phyloP scores from a whole-genome alignment of 1,284 basidiomycete genomes.

The Caloboletus firmus region DNA sequence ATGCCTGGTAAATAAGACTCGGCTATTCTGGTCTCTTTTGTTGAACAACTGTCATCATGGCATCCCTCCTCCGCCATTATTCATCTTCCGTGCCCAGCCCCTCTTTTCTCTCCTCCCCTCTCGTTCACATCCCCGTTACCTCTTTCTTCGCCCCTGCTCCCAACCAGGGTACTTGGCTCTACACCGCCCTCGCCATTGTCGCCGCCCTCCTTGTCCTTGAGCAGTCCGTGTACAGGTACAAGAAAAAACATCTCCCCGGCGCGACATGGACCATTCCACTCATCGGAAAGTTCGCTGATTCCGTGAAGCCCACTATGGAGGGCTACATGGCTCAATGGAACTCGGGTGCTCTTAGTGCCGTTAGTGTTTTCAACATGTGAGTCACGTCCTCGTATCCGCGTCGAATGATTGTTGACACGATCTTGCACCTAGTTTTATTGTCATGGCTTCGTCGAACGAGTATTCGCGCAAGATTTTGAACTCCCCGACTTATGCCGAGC shows the following conservation, averaged over 20 bases:
- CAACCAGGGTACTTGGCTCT: conserved; percentile 54
- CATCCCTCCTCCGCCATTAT: conserved; percentile 35
- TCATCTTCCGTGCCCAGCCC: conserved; percentile 43
- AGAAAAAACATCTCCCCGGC: conserved; percentile 87
- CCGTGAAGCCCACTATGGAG: conserved; percentile 84
- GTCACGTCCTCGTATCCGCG: conserved; percentile 32
- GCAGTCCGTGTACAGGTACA: conserved; percentile 83
- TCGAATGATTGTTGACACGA: conserved; percentile 10
- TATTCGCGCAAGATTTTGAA: conserved; percentile 92
- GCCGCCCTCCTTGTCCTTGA: conserved; percentile 70
- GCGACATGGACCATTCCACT: conserved; percentile 90
- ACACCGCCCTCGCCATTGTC: conserved; percentile 63
- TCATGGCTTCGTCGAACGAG: conserved; percentile 92
- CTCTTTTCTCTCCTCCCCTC: conserved; percentile 37
- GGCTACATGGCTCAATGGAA: conserved; percentile 90
- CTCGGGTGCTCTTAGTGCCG: conserved; percentile 77
- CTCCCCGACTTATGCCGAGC: conserved; percentile 86
- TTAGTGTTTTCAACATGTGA: conserved; percentile 96
- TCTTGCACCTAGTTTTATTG: conserved; percentile 75
- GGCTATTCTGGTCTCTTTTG: neutral
- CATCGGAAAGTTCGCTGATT: conserved; percentile 92
- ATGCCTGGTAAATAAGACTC: conserved; percentile 12
- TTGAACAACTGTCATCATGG: conserved; percentile 32
- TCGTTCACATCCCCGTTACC: conserved; percentile 47
- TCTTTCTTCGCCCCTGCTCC: conserved; percentile 43